phyloP scores from a whole-genome alignment of 1,284 basidiomycete species.

The Ustilago sp. region DNA sequence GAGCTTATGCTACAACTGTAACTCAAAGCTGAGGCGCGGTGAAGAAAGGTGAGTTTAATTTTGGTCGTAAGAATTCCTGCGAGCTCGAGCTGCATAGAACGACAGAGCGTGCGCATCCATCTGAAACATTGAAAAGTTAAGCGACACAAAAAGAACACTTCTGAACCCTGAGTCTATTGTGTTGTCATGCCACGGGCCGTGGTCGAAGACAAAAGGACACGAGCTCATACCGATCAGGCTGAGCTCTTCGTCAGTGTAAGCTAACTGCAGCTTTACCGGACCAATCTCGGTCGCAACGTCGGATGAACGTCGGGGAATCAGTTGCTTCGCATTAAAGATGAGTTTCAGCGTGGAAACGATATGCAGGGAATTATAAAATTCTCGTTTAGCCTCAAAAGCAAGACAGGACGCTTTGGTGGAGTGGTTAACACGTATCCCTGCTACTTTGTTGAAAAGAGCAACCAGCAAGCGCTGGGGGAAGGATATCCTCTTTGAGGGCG shows the following conservation, averaged over 20 bases:
- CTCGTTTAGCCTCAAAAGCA: constrained; percentile 7
- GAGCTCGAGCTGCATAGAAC: not conserved
- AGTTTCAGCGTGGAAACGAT: not conserved
- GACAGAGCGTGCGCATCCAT: constrained; percentile 1
- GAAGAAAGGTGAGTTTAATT: not conserved
- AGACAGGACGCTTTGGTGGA: constrained; percentile 48
- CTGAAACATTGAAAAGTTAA: not conserved
- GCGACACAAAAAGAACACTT: constrained; percentile 4
- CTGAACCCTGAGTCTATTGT: not conserved
- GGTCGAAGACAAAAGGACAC: not conserved
- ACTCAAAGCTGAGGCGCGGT: not conserved
- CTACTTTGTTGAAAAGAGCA: constrained; percentile 28
- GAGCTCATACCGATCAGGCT: not conserved
- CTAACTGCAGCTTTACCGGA: too few relatives aligned
- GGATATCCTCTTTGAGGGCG: constrained; percentile 60
- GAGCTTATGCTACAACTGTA: not conserved
- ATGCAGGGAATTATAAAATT: not conserved
- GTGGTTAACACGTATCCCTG: constrained; percentile 60
- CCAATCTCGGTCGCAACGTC: too few relatives aligned
- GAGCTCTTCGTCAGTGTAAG: too few relatives aligned
- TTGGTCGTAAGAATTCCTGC: constrained; percentile 21
- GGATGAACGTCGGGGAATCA: too few relatives aligned
- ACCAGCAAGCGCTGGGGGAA: constrained; percentile 17
- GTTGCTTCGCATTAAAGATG: too few relatives aligned
- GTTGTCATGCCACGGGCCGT: not conserved